Evolutionary conservation across 768 basidiomycete species (phyloP).

Genomic region (Lactifluus rugatus): DNA sequence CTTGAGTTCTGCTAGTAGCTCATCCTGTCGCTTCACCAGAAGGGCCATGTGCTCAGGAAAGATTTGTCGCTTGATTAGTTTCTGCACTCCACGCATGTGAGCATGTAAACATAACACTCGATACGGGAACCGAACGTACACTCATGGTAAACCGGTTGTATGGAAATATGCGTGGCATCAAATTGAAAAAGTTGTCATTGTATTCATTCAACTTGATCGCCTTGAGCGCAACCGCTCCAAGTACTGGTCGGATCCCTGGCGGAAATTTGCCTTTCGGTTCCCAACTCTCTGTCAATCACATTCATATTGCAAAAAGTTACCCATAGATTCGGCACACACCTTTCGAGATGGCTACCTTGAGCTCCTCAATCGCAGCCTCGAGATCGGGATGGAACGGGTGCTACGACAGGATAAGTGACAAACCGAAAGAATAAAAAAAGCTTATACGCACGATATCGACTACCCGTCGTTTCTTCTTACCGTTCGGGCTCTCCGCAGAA

Average conservation of each 20-base stretch:
- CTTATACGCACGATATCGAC: conserved; percentile 47
- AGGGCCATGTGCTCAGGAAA: conserved; percentile 63
- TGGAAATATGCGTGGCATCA: conserved; percentile 80
- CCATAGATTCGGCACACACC: conserved; percentile 30
- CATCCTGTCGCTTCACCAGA: conserved; percentile 58
- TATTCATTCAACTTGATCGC: conserved; percentile 84
- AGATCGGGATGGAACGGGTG: conserved; percentile 64
- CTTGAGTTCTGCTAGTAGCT: conserved; percentile 53
- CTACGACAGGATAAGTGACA: conserved; percentile 26
- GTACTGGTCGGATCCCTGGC: conserved; percentile 57
- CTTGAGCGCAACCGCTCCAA: conserved; percentile 60
- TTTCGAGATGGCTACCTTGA: conserved; percentile 50
- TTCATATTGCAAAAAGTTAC: neutral
- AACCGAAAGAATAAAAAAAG: neutral
- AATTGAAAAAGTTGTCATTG: conserved; percentile 84
- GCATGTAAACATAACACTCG: neutral
- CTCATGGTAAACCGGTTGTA: conserved; percentile 96
- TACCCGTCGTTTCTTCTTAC: conserved; percentile 62
- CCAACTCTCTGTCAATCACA: conserved; percentile 50
- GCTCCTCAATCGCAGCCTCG: conserved; percentile 46
- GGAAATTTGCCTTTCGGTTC: conserved; percentile 86
- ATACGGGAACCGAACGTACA: conserved; percentile 33
- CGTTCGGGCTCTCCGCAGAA: conserved; percentile 18
- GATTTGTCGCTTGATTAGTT: conserved; percentile 88
- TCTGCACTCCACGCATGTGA: conserved; percentile 36